Evolutionary conservation across 257 asterid species (phyloP).

Genomic region (Buddleja alternifolia): DNA sequence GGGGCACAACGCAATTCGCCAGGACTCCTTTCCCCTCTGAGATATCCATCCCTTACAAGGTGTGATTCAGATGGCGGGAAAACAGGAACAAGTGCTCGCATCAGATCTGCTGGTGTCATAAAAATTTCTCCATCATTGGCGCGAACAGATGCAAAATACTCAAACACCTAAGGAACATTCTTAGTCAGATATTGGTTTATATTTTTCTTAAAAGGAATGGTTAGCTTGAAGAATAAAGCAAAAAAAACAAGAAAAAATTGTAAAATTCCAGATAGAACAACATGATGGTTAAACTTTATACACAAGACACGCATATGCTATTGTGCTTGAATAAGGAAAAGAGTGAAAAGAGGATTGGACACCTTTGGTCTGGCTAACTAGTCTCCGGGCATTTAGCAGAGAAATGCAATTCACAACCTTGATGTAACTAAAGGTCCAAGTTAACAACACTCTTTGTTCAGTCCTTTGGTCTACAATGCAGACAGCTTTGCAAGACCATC

Average conservation of each 20-base stretch:
- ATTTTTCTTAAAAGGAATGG: constrained; percentile 9
- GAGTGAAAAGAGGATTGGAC: background rate
- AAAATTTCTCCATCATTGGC: constrained; percentile 59
- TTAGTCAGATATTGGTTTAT: background rate
- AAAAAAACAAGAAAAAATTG: constrained; percentile 15
- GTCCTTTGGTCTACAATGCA: background rate
- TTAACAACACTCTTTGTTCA: constrained; percentile 5
- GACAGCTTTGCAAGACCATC: constrained; percentile 12
- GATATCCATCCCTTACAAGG: constrained; percentile 88
- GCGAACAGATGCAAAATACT: constrained; percentile 74
- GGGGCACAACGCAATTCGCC: constrained; percentile 85
- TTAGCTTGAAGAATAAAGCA: constrained; percentile 20
- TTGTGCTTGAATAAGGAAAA: background rate
- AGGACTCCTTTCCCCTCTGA: constrained; percentile 86
- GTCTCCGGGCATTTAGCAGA: constrained; percentile 16
- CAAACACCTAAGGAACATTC: constrained; percentile 63
- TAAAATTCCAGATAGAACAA: constrained; percentile 2
- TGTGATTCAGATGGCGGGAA: constrained; percentile 93
- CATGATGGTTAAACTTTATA: constrained; percentile 13
- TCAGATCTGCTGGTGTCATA: constrained; percentile 94
- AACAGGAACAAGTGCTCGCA: constrained; percentile 96
- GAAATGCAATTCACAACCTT: constrained; percentile 3
- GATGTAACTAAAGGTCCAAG: constrained; percentile 3
- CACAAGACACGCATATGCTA: background rate
- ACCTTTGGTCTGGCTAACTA: constrained; percentile 15